These are phyloP conservation scores for Coniosporium tulheliwenetii DNA, from an alignment of 2,329 filamentous ascomycete species.

Conservation along the genomic window DNA sequence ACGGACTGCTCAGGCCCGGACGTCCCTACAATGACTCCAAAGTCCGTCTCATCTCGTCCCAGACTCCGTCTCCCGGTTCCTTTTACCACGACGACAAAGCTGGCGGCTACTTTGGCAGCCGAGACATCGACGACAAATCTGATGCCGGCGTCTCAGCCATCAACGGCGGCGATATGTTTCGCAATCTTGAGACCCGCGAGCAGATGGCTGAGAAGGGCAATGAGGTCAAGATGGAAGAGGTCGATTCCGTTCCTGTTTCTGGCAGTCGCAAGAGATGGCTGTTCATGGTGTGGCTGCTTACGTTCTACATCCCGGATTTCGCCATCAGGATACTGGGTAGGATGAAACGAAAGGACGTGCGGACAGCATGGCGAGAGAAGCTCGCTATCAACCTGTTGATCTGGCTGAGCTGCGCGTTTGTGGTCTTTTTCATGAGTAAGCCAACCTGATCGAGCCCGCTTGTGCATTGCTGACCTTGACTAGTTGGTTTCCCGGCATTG, in stretches of 20 bases:
- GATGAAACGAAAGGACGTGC: conserved; percentile 85
- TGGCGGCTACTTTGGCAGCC: conserved; percentile 65
- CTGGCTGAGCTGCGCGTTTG: conserved; percentile 66
- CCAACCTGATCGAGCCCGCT: not conserved
- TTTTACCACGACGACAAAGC: conserved; percentile 63
- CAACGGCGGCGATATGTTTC: conserved; percentile 92
- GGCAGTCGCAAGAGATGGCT: conserved; percentile 82
- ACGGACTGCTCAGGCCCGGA: conserved; percentile 40
- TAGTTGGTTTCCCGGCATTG: conserved; percentile 63
- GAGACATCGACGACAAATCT: conserved; percentile 70
- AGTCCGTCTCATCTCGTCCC: conserved; percentile 34
- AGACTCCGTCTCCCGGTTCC: conserved; percentile 36
- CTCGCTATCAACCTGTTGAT: conserved; percentile 96
- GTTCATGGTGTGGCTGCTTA: conserved; percentile 65
- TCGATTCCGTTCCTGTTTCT: conserved; percentile 69
- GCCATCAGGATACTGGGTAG: conserved; percentile 59
- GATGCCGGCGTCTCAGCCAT: conserved; percentile 87
- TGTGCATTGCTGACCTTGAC: conserved; percentile 6
- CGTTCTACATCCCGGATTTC: conserved; percentile 79
- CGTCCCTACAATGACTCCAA: conserved; percentile 43
- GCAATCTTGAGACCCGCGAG: conserved; percentile 82
- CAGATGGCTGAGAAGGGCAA: conserved; percentile 94
- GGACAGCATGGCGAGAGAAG: conserved; percentile 91
- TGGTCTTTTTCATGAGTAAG: conserved; percentile 65
- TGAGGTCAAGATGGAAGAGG: conserved; percentile 75